Conservation (phyloP, 1,139 yeast genomes). For the Nadsonia starkeyi-henricii region DNA sequence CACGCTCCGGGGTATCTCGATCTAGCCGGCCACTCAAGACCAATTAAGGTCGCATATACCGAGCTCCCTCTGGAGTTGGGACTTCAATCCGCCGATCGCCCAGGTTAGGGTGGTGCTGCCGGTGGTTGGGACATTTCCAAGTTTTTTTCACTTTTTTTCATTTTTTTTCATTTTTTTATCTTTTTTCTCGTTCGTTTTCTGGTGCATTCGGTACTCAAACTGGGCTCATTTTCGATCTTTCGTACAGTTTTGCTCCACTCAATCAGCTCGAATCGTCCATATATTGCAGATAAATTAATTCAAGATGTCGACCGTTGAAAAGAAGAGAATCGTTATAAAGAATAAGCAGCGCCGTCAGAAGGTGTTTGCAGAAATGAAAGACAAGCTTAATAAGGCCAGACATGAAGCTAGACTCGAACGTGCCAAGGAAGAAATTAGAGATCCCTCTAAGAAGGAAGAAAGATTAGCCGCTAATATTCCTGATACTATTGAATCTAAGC, state of each 20-base stretch:
- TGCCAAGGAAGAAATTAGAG: constrained; percentile 68
- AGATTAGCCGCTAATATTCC: constrained; percentile 73
- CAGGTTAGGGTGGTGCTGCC: too few species aligned
- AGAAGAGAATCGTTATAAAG: constrained; percentile 31
- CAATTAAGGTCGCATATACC: too few species aligned
- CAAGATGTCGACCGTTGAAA: constrained; percentile 16
- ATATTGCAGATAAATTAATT: neutral
- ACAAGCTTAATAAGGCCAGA: constrained; percentile 60
- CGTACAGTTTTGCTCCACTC: too few species aligned
- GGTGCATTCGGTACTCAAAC: too few species aligned
- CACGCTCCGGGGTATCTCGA: too few species aligned
- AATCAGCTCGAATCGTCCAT: neutral
- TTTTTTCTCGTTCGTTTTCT: too few species aligned
- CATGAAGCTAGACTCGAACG: constrained; percentile 64
- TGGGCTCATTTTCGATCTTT: too few species aligned
- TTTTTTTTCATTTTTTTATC: neutral
- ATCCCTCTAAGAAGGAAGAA: constrained; percentile 70
- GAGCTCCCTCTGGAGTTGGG: neutral
- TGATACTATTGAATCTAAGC: constrained; percentile 72
- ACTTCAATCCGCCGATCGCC: neutral
- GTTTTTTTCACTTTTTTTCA: neutral
- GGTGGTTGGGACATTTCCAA: too few species aligned
- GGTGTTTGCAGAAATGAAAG: constrained; percentile 59
- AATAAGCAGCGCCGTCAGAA: constrained; percentile 74
- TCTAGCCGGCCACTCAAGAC: too few species aligned